phyloP scores from a whole-genome alignment of 495 filamentous ascomycete species.

The Xylaria curta region DNA sequence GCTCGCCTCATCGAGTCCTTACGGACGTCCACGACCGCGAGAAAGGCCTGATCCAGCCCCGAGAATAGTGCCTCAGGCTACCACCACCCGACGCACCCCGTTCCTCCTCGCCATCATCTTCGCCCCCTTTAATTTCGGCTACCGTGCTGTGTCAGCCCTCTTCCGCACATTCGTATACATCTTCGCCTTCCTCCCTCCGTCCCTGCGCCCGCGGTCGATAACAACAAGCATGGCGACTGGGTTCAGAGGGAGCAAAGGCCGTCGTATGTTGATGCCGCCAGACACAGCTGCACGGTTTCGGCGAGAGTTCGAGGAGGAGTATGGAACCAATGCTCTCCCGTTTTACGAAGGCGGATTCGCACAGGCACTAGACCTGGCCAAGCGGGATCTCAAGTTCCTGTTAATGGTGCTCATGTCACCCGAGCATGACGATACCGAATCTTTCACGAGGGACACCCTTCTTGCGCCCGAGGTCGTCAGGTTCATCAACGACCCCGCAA shows the following conservation, averaged over 20 bases:
- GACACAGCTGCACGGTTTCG: constrained; percentile 89
- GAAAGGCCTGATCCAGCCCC: constrained; percentile 68
- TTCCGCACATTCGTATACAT: constrained; percentile 81
- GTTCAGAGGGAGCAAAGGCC: constrained; percentile 69
- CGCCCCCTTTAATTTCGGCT: constrained; percentile 80
- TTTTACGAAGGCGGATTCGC: constrained; percentile 90
- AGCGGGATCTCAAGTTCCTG: constrained; percentile 88
- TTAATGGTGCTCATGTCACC: constrained; percentile 84
- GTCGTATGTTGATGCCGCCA: constrained; percentile 76
- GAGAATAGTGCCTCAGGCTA: constrained; percentile 77
- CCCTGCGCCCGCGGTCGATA: constrained; percentile 69
- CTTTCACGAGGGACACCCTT: constrained; percentile 84
- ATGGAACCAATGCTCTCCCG: constrained; percentile 69
- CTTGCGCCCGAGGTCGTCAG: constrained; percentile 72
- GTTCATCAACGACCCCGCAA: constrained; percentile 72
- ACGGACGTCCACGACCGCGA: constrained; percentile 38
- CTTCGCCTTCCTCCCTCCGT: constrained; percentile 57
- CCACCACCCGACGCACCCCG: constrained; percentile 68
- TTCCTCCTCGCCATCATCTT: constrained; percentile 79
- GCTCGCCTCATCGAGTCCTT: constrained; percentile 40
- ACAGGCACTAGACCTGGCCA: constrained; percentile 84
- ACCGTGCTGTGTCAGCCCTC: constrained; percentile 67
- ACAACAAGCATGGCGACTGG: constrained; percentile 56
- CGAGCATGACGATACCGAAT: constrained; percentile 88
- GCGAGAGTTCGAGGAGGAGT: constrained; percentile 93